phyloP scores from a whole-genome alignment of 306 rosid species.

The Urtica urens region DNA sequence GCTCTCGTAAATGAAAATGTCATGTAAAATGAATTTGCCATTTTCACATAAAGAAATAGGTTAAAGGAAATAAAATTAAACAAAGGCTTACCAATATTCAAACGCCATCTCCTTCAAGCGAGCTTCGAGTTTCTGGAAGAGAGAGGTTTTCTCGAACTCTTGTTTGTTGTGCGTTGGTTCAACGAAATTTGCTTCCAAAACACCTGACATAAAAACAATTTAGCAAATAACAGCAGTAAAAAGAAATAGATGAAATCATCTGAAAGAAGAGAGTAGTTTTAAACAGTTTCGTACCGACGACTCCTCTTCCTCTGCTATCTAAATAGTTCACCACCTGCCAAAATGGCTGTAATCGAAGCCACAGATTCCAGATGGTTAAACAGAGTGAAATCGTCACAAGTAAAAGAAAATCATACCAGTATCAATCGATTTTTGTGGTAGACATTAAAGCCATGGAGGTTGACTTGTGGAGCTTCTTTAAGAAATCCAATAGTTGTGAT shows the following conservation, averaged over 20 bases:
- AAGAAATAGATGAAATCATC: not conserved
- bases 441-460: conserved; percentile 74
- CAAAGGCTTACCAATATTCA: conserved; percentile 63
- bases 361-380: not conserved
- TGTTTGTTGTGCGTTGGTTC: conserved; percentile 91
- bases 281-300: conserved; percentile 60
- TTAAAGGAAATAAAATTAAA: too few relatives aligned
- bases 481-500: conserved; percentile 84
- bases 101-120: conserved; percentile 82
- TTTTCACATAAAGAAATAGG: too few relatives aligned
- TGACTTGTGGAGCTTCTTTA: conserved; percentile 72
- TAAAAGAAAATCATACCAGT: conserved; percentile 39
- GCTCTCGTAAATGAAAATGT: too few relatives aligned
- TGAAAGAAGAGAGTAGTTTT: conserved; percentile 1
- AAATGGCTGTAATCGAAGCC: conserved; percentile 57
- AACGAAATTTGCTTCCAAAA: conserved; percentile 77
- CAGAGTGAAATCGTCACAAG: not conserved
- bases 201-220: conserved; percentile 36
- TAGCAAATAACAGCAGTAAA: conserved; percentile 2
- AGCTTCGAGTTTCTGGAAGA: conserved; percentile 76
- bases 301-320: conserved; percentile 70
- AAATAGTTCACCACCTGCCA: conserved; percentile 67
- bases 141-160: conserved; percentile 84
- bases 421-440: conserved; percentile 92
- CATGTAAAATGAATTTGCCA: too few relatives aligned